These are phyloP conservation scores for Candida silvatica DNA, from an alignment of 805 yeast species.

Conservation along the genomic window DNA sequence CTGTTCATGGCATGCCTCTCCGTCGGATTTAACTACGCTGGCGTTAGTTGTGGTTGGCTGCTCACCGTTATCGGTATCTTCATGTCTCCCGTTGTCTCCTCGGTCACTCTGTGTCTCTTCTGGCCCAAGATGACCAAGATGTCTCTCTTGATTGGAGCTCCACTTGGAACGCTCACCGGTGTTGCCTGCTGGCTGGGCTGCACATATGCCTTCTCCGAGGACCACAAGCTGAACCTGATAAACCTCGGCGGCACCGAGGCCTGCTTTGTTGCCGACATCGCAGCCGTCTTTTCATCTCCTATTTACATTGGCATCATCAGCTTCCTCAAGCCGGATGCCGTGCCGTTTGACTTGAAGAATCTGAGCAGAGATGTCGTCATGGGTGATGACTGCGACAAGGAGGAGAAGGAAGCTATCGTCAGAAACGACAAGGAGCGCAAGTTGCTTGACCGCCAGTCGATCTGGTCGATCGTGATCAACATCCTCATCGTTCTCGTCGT, in stretches of 20 bases:
- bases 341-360: constrained; percentile 22
- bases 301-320: constrained; percentile 21
- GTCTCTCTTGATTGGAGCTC: too few relatives aligned
- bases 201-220: too few relatives aligned
- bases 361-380: constrained; percentile 16
- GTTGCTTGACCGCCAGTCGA: constrained; percentile 26
- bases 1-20: constrained; percentile 74
- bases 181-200: too few relatives aligned
- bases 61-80: constrained; percentile 87
- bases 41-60: constrained; percentile 78
- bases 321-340: constrained; percentile 20
- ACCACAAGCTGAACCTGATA: too few relatives aligned
- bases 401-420: constrained; percentile 22
- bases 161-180: too few relatives aligned
- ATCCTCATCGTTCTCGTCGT: constrained; percentile 21
- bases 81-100: too few relatives aligned
- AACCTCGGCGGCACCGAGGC: too few relatives aligned
- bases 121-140: too few relatives aligned
- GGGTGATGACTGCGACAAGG: constrained; percentile 28
- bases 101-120: too few relatives aligned
- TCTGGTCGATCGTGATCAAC: constrained; percentile 33
- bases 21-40: constrained; percentile 74
- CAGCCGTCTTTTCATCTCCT: constrained; percentile 19
- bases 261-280: constrained; percentile 22
- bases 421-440: constrained; percentile 15